Conservation (phyloP, 352 stramenopile genomes). For the Thraustotheca clavata region DNA sequence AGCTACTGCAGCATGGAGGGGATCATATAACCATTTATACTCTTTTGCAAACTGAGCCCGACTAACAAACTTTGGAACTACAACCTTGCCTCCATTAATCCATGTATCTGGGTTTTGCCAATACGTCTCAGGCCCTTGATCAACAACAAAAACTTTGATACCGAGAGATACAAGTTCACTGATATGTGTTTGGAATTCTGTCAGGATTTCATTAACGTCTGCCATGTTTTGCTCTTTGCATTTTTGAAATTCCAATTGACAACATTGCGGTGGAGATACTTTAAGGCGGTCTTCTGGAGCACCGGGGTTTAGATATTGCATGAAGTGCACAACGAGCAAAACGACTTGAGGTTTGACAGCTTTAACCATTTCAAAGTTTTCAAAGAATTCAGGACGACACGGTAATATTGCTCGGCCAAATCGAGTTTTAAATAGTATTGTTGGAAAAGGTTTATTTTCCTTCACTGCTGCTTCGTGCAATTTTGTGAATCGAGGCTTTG, state of each 20-base stretch:
- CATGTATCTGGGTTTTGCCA: not conserved
- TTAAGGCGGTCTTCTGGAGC: not conserved
- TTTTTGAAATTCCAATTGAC: not conserved
- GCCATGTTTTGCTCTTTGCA: not conserved
- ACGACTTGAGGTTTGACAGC: conserved; percentile 6
- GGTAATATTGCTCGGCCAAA: conserved; percentile 1
- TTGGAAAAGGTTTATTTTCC: not conserved
- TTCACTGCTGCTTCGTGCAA: not conserved
- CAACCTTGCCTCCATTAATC: not conserved
- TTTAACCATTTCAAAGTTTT: conserved; percentile 3
- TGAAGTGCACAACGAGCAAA: conserved; percentile 1
- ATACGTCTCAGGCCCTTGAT: not conserved
- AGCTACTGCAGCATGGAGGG: not conserved
- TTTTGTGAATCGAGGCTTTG: conserved; percentile 5
- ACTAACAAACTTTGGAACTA: not conserved
- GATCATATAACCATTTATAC: not conserved
- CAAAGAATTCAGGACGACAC: not conserved
- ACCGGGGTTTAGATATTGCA: conserved; percentile 12
- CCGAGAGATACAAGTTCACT: not conserved
- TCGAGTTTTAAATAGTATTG: conserved; percentile 12
- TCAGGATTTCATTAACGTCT: conserved; percentile 3
- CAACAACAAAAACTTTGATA: conserved; percentile 3
- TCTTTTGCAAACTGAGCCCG: not conserved
- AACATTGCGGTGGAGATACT: not conserved
- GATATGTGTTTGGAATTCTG: not conserved